Conservation (phyloP, 1,139 yeast genomes). For the Blastobotrys apis region DNA sequence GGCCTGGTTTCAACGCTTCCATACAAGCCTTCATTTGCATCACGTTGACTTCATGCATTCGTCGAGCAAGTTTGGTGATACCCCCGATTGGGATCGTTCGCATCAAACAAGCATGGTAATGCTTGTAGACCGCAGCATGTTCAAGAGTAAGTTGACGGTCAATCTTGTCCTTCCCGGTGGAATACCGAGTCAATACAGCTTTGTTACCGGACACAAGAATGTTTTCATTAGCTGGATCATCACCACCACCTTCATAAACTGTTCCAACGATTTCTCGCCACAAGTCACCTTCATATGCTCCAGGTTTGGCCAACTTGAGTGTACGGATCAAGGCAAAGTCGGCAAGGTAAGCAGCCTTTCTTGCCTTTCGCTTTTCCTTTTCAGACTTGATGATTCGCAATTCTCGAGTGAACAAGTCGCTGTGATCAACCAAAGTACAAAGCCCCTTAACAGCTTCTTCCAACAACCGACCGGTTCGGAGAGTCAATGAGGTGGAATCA, state of each 20-base stretch:
- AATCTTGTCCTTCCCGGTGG: constrained; percentile 15
- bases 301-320: constrained; percentile 15
- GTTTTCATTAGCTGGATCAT: constrained; percentile 16
- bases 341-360: constrained; percentile 17
- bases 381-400: constrained; percentile 15
- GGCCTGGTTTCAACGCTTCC: constrained; percentile 16
- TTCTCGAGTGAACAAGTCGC: constrained; percentile 15
- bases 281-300: constrained; percentile 15
- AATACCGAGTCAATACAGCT: constrained; percentile 15
- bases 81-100: constrained; percentile 18
- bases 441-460: constrained; percentile 12
- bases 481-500: constrained; percentile 13
- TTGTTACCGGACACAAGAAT: constrained; percentile 15
- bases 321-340: constrained; percentile 14
- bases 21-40: constrained; percentile 15
- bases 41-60: constrained; percentile 16
- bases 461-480: constrained; percentile 10
- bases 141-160: constrained; percentile 14
- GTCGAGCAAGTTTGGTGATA: constrained; percentile 16
- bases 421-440: constrained; percentile 15
- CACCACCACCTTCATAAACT: constrained; percentile 15
- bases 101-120: constrained; percentile 17
- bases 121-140: constrained; percentile 20
- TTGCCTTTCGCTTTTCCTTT: constrained; percentile 14
- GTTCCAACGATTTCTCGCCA: constrained; percentile 16